A percentile compares a stretch with the other conserved stretches of the same genome.
These are phyloP conservation scores for Globisporangium nodosum DNA, from an alignment of 352 stramenopile species.

Conservation along the genomic window DNA sequence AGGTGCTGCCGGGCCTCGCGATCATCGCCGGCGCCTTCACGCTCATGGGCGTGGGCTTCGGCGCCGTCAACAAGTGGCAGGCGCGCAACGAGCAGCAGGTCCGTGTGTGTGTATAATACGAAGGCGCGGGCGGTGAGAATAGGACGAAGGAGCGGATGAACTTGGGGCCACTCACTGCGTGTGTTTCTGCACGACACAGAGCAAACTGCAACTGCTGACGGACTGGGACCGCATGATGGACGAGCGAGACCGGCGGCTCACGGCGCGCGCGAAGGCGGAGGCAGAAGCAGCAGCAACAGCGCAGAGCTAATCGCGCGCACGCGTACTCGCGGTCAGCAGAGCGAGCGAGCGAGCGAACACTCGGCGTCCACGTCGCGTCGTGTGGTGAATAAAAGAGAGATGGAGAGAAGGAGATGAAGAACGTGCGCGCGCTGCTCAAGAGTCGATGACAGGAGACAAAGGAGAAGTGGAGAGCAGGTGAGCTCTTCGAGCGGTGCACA, in stretches of 20 bases:
- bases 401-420: too few relatives aligned
- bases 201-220: constrained; percentile 71
- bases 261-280: constrained; percentile 31
- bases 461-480: neutral
- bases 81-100: constrained; percentile 69
- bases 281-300: constrained; percentile 6
- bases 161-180: neutral
- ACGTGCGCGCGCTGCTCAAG: too few relatives aligned
- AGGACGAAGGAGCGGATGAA: too few relatives aligned
- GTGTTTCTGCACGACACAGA: constrained; percentile 21
- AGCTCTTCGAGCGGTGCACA: neutral
- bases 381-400: too few relatives aligned
- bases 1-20: constrained; percentile 74
- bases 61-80: constrained; percentile 71
- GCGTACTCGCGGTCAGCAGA: too few relatives aligned
- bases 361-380: too few relatives aligned
- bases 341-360: too few relatives aligned
- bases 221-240: constrained; percentile 84
- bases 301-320: constrained; percentile 5
- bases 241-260: constrained; percentile 64
- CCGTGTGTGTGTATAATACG: constrained; percentile 1
- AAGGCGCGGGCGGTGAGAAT: too few relatives aligned
- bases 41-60: constrained; percentile 67
- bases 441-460: neutral
- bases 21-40: constrained; percentile 76